Conservation (phyloP, 1,139 yeast genomes). For the Scheffersomyces parashehatae region DNA sequence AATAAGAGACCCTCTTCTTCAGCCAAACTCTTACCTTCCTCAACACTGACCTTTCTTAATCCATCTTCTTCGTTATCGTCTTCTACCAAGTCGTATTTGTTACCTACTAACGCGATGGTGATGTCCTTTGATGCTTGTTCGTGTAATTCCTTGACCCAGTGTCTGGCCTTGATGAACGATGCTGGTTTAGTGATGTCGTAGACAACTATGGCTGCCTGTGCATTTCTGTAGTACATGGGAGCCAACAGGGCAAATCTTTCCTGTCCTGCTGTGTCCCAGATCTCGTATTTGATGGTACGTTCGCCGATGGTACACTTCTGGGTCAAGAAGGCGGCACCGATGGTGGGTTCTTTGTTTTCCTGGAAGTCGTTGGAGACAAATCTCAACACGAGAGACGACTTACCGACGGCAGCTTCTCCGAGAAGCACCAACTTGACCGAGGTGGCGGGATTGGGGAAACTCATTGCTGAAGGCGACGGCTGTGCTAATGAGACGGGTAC, state of each 20-base stretch:
- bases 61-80: slow-evolving; percentile 28
- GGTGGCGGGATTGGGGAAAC: slow-evolving; percentile 52
- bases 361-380: slow-evolving; percentile 96
- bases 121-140: slow-evolving; percentile 93
- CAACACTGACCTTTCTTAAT: slow-evolving; percentile 77
- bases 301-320: slow-evolving; percentile 92
- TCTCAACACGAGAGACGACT: slow-evolving; percentile 86
- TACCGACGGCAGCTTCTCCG: slow-evolving; percentile 99
- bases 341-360: slow-evolving; percentile 95
- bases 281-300: slow-evolving; percentile 90
- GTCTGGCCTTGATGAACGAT: slow-evolving; percentile 97
- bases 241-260: slow-evolving; percentile 96
- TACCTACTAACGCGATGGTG: slow-evolving; percentile 91
- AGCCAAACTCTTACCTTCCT: slow-evolving; percentile 78
- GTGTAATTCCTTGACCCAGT: slow-evolving; percentile 96
- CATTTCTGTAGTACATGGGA: slow-evolving; percentile 97
- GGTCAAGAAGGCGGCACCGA: slow-evolving; percentile 96
- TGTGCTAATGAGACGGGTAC: too few species aligned
- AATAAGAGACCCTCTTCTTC: slow-evolving; percentile 77
- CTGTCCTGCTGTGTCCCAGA: slow-evolving; percentile 99
- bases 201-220: slow-evolving; percentile 97
- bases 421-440: slow-evolving; percentile 85
- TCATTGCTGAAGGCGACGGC: slow-evolving; percentile 16
- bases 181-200: slow-evolving; percentile 97
- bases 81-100: slow-evolving; percentile 73